Evolutionary conservation across 2,329 filamentous ascomycete genomes (phyloP).

Genomic region (Neurospora sp.): DNA sequence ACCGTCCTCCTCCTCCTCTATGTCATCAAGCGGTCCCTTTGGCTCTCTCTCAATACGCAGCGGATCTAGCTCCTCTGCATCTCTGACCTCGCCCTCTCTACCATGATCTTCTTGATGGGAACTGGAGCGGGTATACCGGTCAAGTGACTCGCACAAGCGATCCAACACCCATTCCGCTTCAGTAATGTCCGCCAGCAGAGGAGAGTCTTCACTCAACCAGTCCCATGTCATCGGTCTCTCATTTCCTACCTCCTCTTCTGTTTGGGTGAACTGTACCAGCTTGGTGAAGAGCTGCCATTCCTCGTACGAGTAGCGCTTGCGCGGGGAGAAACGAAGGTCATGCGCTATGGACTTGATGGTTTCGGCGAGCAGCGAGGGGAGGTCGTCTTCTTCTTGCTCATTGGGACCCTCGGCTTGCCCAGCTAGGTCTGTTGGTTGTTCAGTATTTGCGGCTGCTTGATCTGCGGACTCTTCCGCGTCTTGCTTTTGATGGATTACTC

Average conservation of each 20-base stretch:
- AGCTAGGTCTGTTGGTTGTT: neutral
- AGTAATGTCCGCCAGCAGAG: slow-evolving; percentile 51
- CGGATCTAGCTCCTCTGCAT: neutral
- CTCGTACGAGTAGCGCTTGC: slow-evolving; percentile 52
- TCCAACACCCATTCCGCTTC: slow-evolving; percentile 61
- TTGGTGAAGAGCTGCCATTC: slow-evolving; percentile 60
- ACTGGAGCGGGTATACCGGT: slow-evolving; percentile 20
- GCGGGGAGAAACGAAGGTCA: slow-evolving; percentile 36
- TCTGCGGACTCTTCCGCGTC: neutral
- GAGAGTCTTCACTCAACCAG: slow-evolving; percentile 61
- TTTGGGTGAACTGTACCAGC: slow-evolving; percentile 47
- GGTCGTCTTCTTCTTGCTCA: slow-evolving; percentile 24
- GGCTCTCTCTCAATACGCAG: neutral
- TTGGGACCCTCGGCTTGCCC: fast-evolving
- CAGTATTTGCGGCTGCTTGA: neutral
- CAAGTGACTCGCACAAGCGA: slow-evolving; percentile 54
- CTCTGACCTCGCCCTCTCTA: neutral
- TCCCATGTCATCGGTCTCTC: slow-evolving; percentile 58
- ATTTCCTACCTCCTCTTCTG: slow-evolving; percentile 38
- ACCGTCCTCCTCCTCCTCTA: neutral
- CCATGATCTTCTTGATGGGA: neutral
- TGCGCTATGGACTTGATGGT: slow-evolving; percentile 46
- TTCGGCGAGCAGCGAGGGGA: slow-evolving; percentile 45
- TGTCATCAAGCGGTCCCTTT: neutral
- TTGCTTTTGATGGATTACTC: neutral